A percentile compares a stretch with the other conserved stretches of the same genome.
These are phyloP conservation scores for Anthracocystis walkeri DNA, from an alignment of 1,284 basidiomycete species.

Conservation along the genomic window DNA sequence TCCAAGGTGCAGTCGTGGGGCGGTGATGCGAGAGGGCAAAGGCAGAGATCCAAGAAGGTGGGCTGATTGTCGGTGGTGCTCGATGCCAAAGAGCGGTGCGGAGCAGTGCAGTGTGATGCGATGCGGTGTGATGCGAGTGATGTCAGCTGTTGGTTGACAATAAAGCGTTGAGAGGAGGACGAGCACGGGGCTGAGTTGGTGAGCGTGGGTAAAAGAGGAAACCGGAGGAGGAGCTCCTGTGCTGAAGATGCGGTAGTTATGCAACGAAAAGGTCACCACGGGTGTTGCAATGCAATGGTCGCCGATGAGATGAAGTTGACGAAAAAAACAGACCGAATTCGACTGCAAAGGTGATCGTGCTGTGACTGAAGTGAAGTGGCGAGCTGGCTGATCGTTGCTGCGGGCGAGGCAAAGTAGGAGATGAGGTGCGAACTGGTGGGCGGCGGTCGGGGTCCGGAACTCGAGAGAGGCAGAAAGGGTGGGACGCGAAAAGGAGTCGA, in stretches of 20 bases:
- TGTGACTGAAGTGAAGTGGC: not conserved
- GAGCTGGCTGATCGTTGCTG: slow-evolving; percentile 3
- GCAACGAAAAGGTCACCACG: slow-evolving; percentile 1
- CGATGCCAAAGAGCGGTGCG: not conserved
- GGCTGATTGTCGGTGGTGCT: slow-evolving; percentile 11
- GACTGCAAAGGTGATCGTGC: slow-evolving; percentile 13
- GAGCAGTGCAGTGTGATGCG: not conserved
- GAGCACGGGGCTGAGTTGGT: not conserved
- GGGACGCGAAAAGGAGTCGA: not conserved
- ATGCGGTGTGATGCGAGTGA: slow-evolving; percentile 10
- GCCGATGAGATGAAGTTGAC: slow-evolving; percentile 14
- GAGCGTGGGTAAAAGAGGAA: slow-evolving; percentile 21
- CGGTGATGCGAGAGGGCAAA: slow-evolving; percentile 1
- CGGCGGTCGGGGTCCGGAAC: slow-evolving; percentile 16
- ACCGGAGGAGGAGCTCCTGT: slow-evolving; percentile 5
- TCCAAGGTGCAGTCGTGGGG: not conserved
- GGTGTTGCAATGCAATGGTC: slow-evolving; percentile 14
- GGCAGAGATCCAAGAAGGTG: slow-evolving; percentile 8
- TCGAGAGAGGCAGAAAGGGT: not conserved
- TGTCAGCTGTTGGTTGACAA: slow-evolving; percentile 8
- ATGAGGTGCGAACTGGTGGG: slow-evolving; percentile 14
- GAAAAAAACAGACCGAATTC: not conserved
- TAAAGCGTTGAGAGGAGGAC: not conserved
- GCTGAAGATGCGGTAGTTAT: slow-evolving; percentile 5
- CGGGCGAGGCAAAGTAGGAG: not conserved